Conservation (phyloP, 768 basidiomycete species). For the Termitomyces sp. region DNA sequence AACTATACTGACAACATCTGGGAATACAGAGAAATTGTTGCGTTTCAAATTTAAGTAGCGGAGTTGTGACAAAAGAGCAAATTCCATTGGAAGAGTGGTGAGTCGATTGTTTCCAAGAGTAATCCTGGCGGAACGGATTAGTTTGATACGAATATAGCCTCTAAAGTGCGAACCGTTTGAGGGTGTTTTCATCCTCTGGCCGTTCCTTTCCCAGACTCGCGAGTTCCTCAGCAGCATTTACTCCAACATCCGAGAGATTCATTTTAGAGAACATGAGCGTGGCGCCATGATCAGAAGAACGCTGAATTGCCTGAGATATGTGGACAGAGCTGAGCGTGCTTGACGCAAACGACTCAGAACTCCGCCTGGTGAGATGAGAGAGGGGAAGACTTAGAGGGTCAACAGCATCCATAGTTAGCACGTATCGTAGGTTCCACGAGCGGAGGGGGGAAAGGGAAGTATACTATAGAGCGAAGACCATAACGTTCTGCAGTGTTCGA, state of each 20-base stretch:
- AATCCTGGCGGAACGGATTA: constrained; percentile 50
- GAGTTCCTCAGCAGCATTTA: constrained; percentile 75
- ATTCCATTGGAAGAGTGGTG: constrained; percentile 69
- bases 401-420: constrained; percentile 8
- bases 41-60: constrained; percentile 86
- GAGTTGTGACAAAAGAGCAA: constrained; percentile 66
- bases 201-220: constrained; percentile 52
- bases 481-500: no score
- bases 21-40: constrained; percentile 80
- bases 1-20: constrained; percentile 68
- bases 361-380: constrained; percentile 14
- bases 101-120: constrained; percentile 86
- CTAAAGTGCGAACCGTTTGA: constrained; percentile 52
- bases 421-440: not conserved
- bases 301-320: constrained; percentile 60
- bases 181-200: constrained; percentile 44
- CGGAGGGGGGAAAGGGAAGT: not conserved
- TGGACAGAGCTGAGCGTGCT: constrained; percentile 50
- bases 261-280: constrained; percentile 85
- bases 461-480: not conserved
- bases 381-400: constrained; percentile 25
- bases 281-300: constrained; percentile 72
- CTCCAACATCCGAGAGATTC: constrained; percentile 71
- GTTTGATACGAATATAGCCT: not conserved
- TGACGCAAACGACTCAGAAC: constrained; percentile 11